Conservation (phyloP, 1,284 basidiomycete genomes). For the Xanthoconium separans region DNA sequence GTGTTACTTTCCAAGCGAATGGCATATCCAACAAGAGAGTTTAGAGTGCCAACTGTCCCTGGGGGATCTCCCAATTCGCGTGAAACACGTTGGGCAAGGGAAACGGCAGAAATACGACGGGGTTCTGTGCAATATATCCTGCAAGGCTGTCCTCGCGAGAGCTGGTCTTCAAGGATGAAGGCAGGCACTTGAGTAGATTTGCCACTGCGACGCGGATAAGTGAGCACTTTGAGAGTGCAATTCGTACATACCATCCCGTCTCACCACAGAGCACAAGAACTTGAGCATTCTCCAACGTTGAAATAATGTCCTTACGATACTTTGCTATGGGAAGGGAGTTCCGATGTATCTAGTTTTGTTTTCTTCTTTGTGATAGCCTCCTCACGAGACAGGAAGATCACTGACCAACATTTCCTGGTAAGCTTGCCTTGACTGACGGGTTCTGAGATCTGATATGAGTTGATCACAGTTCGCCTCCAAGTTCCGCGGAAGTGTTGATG, state of each 20-base stretch:
- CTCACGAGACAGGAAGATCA: conserved; percentile 12
- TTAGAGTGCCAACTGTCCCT: conserved; percentile 76
- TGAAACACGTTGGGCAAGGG: conserved; percentile 94
- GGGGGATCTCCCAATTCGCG: conserved; percentile 88
- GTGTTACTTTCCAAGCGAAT: conserved; percentile 92
- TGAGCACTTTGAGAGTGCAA: not conserved
- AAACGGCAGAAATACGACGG: conserved; percentile 95
- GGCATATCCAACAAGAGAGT: conserved; percentile 91
- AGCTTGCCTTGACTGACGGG: conserved; percentile 55
- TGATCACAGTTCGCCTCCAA: conserved; percentile 42
- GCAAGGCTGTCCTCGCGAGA: conserved; percentile 80
- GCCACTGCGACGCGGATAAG: conserved; percentile 55
- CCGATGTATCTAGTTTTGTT: conserved; percentile 56
- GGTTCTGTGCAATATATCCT: conserved; percentile 98
- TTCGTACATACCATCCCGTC: conserved; percentile 79
- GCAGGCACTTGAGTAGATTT: conserved; percentile 98
- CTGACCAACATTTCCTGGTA: conserved; percentile 90
- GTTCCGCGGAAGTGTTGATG: conserved; percentile 17
- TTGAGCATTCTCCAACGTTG: conserved; percentile 75
- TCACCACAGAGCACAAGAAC: conserved; percentile 95
- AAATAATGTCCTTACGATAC: conserved; percentile 77
- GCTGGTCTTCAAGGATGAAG: conserved; percentile 91
- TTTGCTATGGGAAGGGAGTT: conserved; percentile 85
- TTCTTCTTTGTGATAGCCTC: conserved; percentile 1
- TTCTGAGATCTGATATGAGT: conserved; percentile 58